Conservation (phyloP, 495 filamentous ascomycete genomes). For the Glonium stellatum region DNA sequence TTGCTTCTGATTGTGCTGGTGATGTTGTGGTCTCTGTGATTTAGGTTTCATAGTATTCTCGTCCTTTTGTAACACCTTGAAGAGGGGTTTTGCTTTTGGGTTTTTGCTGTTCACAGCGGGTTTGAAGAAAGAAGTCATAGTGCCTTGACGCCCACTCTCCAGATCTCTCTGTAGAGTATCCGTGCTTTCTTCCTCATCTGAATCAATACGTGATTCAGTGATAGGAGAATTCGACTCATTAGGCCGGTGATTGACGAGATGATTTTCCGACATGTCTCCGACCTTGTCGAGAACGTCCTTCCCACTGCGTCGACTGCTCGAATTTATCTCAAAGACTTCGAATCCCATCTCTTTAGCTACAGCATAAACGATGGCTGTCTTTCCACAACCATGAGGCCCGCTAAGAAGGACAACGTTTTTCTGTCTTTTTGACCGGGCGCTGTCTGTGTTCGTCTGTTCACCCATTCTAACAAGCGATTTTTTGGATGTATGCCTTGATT, state of each 20-base stretch:
- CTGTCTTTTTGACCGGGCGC: slow-evolving; percentile 39
- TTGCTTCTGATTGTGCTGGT: slow-evolving; percentile 70
- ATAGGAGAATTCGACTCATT: slow-evolving; percentile 3
- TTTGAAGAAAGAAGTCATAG: slow-evolving; percentile 77
- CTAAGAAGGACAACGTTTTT: slow-evolving; percentile 71
- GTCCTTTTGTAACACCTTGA: slow-evolving; percentile 8
- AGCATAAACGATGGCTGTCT: slow-evolving; percentile 87
- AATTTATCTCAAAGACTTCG: slow-evolving; percentile 91
- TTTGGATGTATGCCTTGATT: slow-evolving; percentile 4
- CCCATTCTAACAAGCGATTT: slow-evolving; percentile 37
- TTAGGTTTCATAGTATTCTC: slow-evolving; percentile 13
- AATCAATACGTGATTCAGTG: slow-evolving; percentile 18
- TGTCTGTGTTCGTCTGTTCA: slow-evolving; percentile 46
- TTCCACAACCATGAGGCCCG: slow-evolving; percentile 85
- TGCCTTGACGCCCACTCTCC: slow-evolving; percentile 63
- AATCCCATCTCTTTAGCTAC: slow-evolving; percentile 93
- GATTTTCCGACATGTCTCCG: slow-evolving; percentile 93
- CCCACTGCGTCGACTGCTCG: slow-evolving; percentile 72
- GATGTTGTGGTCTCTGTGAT: slow-evolving; percentile 38
- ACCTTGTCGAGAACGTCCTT: slow-evolving; percentile 88
- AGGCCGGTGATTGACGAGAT: slow-evolving; percentile 60
- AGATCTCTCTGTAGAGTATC: slow-evolving; percentile 44
- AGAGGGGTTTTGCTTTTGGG: slow-evolving; percentile 11
- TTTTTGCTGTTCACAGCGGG: slow-evolving; percentile 24
- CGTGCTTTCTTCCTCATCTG: slow-evolving; percentile 16